Conservation (phyloP, 129 eudicot species). For the Cynara cardunculus region DNA sequence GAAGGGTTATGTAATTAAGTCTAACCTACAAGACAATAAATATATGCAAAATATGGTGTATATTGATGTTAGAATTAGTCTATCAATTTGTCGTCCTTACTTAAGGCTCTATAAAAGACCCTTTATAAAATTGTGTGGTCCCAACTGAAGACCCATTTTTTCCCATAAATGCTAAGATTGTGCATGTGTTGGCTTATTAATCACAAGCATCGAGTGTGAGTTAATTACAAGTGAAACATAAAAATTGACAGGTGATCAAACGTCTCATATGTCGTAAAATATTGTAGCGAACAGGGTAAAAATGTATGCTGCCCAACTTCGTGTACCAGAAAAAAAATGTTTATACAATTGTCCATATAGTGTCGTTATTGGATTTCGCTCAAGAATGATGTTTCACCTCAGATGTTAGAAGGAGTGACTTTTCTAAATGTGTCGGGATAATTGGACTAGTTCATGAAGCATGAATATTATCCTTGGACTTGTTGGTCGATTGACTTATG, state of each 20-base stretch:
- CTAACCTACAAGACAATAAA: not conserved
- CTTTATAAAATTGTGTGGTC: not conserved
- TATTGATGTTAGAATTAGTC: not conserved
- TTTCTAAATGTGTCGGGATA: not conserved
- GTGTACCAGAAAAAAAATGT: no score
- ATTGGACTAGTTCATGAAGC: not conserved
- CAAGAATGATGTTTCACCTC: not conserved
- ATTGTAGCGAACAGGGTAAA: not conserved
- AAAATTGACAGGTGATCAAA: not conserved
- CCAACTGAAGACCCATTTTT: not conserved
- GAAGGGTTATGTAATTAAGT: not conserved
- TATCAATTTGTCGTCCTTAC: not conserved
- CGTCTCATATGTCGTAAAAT: no score
- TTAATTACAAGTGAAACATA: no score
- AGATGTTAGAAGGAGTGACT: not conserved
- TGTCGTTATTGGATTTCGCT: no score
- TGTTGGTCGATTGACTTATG: not conserved
- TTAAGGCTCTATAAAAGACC: not conserved
- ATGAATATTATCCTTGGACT: not conserved
- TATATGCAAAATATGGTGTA: not conserved
- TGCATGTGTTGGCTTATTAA: not conserved
- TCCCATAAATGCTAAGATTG: not conserved
- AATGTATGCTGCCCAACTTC: not conserved
- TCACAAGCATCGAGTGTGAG: not conserved
- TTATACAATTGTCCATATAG: not conserved